Conservation (phyloP, 1,284 basidiomycete genomes). For the Puccinia hordei region DNA sequence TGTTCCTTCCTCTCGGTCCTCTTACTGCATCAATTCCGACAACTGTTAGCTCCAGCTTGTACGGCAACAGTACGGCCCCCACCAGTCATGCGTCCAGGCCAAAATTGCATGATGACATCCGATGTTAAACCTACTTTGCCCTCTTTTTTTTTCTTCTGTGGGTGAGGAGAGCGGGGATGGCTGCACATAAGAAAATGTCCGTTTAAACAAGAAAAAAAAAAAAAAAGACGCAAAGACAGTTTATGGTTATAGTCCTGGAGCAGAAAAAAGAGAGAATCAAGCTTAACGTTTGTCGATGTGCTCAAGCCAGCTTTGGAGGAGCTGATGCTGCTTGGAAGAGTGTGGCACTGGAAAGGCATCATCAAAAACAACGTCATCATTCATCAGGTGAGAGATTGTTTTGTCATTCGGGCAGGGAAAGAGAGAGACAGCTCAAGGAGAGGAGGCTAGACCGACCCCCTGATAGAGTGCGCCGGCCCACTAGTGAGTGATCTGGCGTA, state of each 20-base stretch:
- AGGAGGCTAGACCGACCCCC: neutral
- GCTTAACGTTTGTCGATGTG: neutral
- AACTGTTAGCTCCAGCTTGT: too few relatives aligned
- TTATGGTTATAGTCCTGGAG: neutral
- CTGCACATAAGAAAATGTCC: constrained; percentile 21
- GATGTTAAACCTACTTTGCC: neutral
- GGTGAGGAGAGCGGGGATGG: neutral
- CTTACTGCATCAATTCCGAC: too few relatives aligned
- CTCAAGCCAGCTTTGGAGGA: neutral
- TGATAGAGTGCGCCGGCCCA: neutral
- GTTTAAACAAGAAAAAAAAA: neutral
- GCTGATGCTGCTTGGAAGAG: neutral
- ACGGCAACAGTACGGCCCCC: too few relatives aligned
- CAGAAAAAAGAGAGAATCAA: neutral
- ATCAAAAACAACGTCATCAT: neutral
- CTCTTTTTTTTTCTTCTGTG: neutral
- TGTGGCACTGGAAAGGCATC: constrained; percentile 20
- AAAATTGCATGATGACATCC: constrained; percentile 10
- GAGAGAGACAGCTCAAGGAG: neutral
- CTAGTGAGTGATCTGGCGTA: neutral
- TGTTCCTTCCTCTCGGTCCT: neutral
- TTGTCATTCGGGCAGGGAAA: neutral
- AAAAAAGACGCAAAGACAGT: neutral
- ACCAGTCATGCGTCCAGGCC: neutral
- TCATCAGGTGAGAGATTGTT: neutral